Conservation (phyloP, 257 asterid species). For the Ligustrum vulgare region DNA sequence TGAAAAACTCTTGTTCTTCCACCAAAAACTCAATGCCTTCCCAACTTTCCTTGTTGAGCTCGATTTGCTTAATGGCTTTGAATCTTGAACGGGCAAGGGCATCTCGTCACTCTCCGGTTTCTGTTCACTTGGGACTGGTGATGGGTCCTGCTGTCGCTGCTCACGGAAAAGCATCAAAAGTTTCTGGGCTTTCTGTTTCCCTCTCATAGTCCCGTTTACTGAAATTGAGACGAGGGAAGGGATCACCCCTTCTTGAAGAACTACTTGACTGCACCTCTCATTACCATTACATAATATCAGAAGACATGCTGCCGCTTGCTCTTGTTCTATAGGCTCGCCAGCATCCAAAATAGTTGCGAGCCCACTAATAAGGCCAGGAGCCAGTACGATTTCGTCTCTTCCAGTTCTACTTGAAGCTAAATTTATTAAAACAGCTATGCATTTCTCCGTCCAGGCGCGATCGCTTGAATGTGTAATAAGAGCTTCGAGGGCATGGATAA, state of each 20-base stretch:
- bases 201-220: constrained; percentile 86
- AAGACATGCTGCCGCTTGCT: constrained; percentile 90
- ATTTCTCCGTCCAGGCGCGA: constrained; percentile 71
- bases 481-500: constrained; percentile 59
- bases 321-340: constrained; percentile 87
- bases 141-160: constrained; percentile 82
- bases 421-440: constrained; percentile 76
- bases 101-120: constrained; percentile 37
- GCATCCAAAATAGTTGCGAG: constrained; percentile 67
- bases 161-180: constrained; percentile 92
- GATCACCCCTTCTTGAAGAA: constrained; percentile 96
- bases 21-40: constrained; percentile 62
- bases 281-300: constrained; percentile 66
- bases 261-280: constrained; percentile 86
- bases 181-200: constrained; percentile 96
- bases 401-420: constrained; percentile 65
- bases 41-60: constrained; percentile 69
- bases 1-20: constrained; percentile 77
- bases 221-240: constrained; percentile 91
- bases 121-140: constrained; percentile 34
- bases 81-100: constrained; percentile 30
- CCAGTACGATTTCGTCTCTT: constrained; percentile 51
- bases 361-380: constrained; percentile 55
- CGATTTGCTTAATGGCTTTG: constrained; percentile 66
- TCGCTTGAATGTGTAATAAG: constrained; percentile 55